Evolutionary conservation across 1,284 basidiomycete genomes (phyloP), one percentile per base, ranked within the genome.

Genomic region (Coniferiporia weirii): DNA sequence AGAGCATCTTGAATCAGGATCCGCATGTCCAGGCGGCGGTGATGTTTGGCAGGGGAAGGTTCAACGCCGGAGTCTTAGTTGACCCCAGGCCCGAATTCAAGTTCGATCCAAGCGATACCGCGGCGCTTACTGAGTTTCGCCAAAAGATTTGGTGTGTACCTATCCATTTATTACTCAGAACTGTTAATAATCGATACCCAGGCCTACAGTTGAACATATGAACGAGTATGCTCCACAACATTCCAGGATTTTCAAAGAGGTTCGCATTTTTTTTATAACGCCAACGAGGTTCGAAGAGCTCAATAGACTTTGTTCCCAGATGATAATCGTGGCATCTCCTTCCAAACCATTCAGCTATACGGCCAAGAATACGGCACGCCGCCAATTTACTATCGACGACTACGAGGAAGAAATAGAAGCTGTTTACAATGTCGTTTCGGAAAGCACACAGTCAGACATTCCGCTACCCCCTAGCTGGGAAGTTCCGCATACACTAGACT

Each of bases 31-130:
- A 64, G 32, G 45, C 63, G 48, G 66, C 67, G 9, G 61, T 76
- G 22, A 71, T 76, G 68, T 71, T 80, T 61, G 79, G 78, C 1
- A 65, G 75, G 1, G 75, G 75, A 5, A 65, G 71, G 15, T 75
- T 76, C 64, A 73, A 77, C 52, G 70, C 70, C 7, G 79, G 78
- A 1, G 68, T 80, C 13, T 60, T 79, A 12, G 62, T 81, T 15
- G 71, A 79, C 22, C 76, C 76, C 0, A 63, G 51, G 6, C 61
- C 68, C 4, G 38, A 20, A 8, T 49, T 20, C 13, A 35, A 10
- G 13, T 54, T 61, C n/a, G 46, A 61, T 46, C 51, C 51, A 1
- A 17, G 17, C 5, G 50, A 55, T 45, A 34, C 35, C 10, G 13
- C 17, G 5, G 51, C 32, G 13, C 50, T 61, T 13, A n/a, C 13